Base-by-base conservation (phyloP, 2,329 filamentous ascomycete species). In the Colletotrichum echinochloae region DNA sequence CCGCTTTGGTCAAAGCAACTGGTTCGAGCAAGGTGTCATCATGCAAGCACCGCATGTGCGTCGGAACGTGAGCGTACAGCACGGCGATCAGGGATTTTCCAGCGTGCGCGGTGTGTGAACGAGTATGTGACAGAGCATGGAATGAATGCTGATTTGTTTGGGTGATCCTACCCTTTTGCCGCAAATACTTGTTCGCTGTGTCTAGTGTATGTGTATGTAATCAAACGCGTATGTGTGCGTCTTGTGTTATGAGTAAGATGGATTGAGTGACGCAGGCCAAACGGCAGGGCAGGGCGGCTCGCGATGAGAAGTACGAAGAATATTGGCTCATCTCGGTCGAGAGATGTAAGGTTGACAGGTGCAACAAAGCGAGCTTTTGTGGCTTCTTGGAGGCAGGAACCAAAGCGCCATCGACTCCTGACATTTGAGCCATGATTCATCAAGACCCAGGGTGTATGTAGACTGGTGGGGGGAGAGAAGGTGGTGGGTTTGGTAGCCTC, bases 381-480 rank as follows among this genome's bases (percentile, higher is more conserved):
- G 33, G 7, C 14, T 44, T 16, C 61, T 70, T 66, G 54, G 62
- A 62, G 49, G 20, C 62, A 60, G 49, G 62, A 56, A 66, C 66
- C 52, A 35, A 30, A 44, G 39, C 41, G 30, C 20, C 20, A 60
- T 66, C 20, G 33, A 49, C 48, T 12, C 44, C n/a, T 37, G 51
- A 30, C 52, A 48, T n/a, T 28, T 46, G 28, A 28, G n/a, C 23
- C 11, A 30, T 51, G 5, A 33, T 23, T 54, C 51, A 54, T 16
- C 20, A 51, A 52, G n/a, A 37, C 26, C 35, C 18, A 26, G 26
- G 18, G 28, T 11, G 26, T 20, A 14, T 7, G 44, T 23, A 5
- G 46, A 33, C 28, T 12, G 41, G 20, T n/a, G n/a, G n/a, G n/a
- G n/a, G n/a, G n/a, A n/a, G n/a, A n/a, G n/a, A n/a, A n/a, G n/a